These are phyloP conservation scores for Monosporascus sp. DNA, from an alignment of 2,329 filamentous ascomycete species.

Conservation along the genomic window DNA sequence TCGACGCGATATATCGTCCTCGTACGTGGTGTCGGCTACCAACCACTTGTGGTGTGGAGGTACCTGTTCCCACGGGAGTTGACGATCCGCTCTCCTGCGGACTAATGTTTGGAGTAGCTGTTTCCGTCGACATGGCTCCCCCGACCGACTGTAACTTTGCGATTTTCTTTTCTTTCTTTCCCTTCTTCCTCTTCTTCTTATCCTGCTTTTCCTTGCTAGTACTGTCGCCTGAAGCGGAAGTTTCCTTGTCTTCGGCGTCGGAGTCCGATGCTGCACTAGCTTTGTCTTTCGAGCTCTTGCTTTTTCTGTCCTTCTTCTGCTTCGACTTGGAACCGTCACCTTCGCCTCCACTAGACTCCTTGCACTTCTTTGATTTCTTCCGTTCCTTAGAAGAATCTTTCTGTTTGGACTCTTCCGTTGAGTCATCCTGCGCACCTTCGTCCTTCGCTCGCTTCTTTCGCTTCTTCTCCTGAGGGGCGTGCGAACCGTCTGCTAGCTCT, in stretches of 20 bases:
- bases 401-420: constrained; percentile 16
- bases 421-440: constrained; percentile 9
- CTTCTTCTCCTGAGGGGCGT: constrained; percentile 30
- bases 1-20: constrained; percentile 81
- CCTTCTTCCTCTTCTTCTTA: constrained; percentile 42
- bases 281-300: constrained; percentile 27
- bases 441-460: constrained; percentile 32
- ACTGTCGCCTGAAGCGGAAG: constrained; percentile 7
- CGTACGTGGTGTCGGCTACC: constrained; percentile 68
- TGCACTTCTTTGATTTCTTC: constrained; percentile 21
- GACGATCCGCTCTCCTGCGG: constrained; percentile 30
- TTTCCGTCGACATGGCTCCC: constrained; percentile 16
- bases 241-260: constrained; percentile 17
- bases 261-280: constrained; percentile 29
- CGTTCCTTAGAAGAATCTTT: constrained; percentile 28
- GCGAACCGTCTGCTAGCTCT: constrained; percentile 29
- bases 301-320: constrained; percentile 23
- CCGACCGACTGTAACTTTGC: constrained; percentile 33
- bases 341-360: constrained; percentile 17
- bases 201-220: constrained; percentile 31
- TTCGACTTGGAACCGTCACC: constrained; percentile 17
- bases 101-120: constrained; percentile 17
- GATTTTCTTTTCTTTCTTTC: constrained; percentile 43
- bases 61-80: constrained; percentile 37
- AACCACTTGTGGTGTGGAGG: constrained; percentile 43